Conservation (phyloP, 192 early-diverging fungal genomes). For the Pecoramyces ruminantium region DNA sequence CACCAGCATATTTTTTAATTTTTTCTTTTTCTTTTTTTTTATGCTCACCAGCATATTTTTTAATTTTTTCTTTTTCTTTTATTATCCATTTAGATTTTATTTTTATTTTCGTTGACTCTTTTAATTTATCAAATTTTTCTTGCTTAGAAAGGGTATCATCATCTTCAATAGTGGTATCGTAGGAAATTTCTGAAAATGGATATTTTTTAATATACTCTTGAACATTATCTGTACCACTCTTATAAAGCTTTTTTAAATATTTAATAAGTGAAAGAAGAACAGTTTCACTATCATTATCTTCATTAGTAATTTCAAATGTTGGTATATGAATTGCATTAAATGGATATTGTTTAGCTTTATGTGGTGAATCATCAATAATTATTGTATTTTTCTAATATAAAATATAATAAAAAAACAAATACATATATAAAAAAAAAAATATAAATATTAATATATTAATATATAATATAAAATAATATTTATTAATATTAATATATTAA, state of each 20-base stretch:
- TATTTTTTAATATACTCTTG: background rate
- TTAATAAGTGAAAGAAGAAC: background rate
- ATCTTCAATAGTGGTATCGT: background rate
- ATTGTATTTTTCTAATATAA: background rate
- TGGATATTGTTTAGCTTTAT: background rate
- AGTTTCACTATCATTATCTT: background rate
- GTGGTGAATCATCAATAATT: background rate
- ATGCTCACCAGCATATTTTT: background rate
- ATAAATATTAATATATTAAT: too few species aligned
- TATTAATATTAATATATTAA: too few species aligned
- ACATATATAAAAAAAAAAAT: too few species aligned
- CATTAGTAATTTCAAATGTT: background rate
- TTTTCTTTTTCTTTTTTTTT: background rate
- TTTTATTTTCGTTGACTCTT: background rate
- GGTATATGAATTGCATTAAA: background rate
- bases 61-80: background rate
- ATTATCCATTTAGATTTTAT: background rate
- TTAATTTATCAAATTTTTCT: background rate
- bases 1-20: background rate
- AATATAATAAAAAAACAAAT: too few species aligned
- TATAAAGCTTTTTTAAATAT: background rate
- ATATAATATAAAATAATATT: too few species aligned
- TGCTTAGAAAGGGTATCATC: background rate
- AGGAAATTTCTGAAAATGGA: background rate
- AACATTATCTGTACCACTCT: background rate